Evolutionary conservation across 2,329 filamentous ascomycete species (phyloP).

Genomic region (Geosmithia flava): DNA sequence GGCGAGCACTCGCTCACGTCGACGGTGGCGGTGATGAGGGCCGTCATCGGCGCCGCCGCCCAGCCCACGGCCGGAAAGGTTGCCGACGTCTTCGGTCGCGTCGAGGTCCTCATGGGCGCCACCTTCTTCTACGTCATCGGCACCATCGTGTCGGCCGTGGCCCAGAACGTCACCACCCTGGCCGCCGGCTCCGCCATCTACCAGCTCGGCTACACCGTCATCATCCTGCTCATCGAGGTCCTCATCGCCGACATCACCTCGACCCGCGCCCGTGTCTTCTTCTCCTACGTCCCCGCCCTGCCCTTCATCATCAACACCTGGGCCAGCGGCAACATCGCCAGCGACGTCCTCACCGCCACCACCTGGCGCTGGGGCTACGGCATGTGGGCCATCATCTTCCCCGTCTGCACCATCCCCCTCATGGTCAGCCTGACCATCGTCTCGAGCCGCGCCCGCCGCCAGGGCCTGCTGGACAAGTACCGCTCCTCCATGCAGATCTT

Average conservation of each 20-base stretch:
- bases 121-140: conserved; percentile 48
- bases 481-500: conserved; percentile 16
- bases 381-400: conserved; percentile 54
- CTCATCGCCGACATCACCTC: conserved; percentile 54
- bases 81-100: conserved; percentile 50
- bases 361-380: conserved; percentile 52
- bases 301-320: conserved; percentile 55
- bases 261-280: conserved; percentile 47
- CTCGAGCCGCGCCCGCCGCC: conserved; percentile 35
- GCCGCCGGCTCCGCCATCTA: conserved; percentile 47
- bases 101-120: conserved; percentile 42
- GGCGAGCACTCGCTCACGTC: conserved; percentile 40
- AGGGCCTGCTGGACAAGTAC: conserved; percentile 29
- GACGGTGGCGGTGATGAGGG: conserved; percentile 43
- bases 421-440: conserved; percentile 38
- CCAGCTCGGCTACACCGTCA: conserved; percentile 50
- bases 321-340: conserved; percentile 45
- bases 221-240: conserved; percentile 50
- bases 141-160: conserved; percentile 42
- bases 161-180: conserved; percentile 36
- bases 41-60: conserved; percentile 46
- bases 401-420: conserved; percentile 43
- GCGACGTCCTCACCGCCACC: conserved; percentile 31
- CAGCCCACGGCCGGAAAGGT: conserved; percentile 46
- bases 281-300: conserved; percentile 48